Evolutionary conservation across 345 rosid species (phyloP).

Genomic region (Angophora floribunda): DNA sequence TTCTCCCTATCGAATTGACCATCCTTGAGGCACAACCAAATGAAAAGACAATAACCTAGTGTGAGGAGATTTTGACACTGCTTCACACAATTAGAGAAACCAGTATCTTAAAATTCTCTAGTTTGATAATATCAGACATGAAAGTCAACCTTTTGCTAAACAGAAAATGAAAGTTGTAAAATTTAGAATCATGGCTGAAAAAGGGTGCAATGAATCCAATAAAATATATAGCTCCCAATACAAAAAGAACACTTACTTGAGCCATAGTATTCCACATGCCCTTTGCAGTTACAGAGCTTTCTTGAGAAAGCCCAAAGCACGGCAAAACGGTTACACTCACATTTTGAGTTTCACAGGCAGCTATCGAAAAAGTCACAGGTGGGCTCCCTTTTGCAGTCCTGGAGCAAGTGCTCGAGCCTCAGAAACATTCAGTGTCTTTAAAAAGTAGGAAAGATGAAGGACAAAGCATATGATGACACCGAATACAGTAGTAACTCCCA

Average conservation of each 20-base stretch:
- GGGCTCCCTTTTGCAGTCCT: constrained; percentile 91
- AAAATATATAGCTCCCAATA: neutral
- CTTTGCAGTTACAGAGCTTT: constrained; percentile 60
- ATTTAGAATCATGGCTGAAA: neutral
- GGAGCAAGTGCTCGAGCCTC: constrained; percentile 11
- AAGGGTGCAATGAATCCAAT: neutral
- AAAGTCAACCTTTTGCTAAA: neutral
- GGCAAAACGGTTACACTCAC: constrained; percentile 87
- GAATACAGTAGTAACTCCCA: constrained; percentile 14
- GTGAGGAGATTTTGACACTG: neutral
- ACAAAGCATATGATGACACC: neutral
- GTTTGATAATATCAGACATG: neutral
- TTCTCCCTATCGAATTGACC: constrained; percentile 76
- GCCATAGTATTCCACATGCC: constrained; percentile 78
- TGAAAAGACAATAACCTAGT: neutral
- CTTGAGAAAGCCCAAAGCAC: constrained; percentile 86
- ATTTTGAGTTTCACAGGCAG: constrained; percentile 97
- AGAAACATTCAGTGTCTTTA: neutral
- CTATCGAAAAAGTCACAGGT: constrained; percentile 91
- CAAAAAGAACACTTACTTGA: constrained; percentile 28
- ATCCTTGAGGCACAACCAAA: neutral
- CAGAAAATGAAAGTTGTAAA: neutral
- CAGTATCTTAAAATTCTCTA: neutral
- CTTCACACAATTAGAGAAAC: neutral
- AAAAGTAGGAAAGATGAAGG: neutral